Base-by-base conservation (phyloP, 345 rosid species). In the Arabidopsis arenosa region DNA sequence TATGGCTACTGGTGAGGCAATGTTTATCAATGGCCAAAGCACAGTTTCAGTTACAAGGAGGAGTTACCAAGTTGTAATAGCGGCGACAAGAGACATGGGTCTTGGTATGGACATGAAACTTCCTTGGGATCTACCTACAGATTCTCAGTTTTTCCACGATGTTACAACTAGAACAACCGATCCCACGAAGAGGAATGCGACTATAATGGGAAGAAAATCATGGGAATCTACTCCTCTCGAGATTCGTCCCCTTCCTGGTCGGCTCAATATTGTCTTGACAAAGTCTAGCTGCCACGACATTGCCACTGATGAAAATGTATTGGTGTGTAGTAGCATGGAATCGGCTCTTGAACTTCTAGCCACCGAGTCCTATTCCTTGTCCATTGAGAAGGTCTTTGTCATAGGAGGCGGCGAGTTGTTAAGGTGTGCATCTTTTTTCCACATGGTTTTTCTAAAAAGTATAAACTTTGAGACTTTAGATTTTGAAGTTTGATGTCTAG, bases 81-180 rank as follows among this genome's bases (percentile, higher is more conserved):
- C 93, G 17, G 98, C 93, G 1, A 89, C 97, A 7, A 83, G 80
- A 73, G 85, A 86, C 61, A 86, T 91, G 98, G 98, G 96, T 39
- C 83, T 90, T 2, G 98, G 96, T 7, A 83, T 88, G 44, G 84
- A 87, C 69, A 85, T 90, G 77, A 86, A 84, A 53, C 67, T 86
- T 57, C 90, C 97, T 0, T 93, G 98, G 98, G 78, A 78, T 64
- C 65, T 93, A 83, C 89, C 91, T 0, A 70, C 72, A 9, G 98
- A 93, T 48, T 83, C 75, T 68, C 79, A 80, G 18, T 89, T 90
- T 77, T 93, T 88, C 70, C 85, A 80, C 80, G 80, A 83, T 35
- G 48, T 93, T 15, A 89, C 96, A 18, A 51, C 77, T 39, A 71
- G 68, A 12, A 84, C 92, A 7, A 45, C 72, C 0, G 93, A 91